Base-by-base conservation (phyloP, 176 grass and related monocot species). In the Raddia guianensis region DNA sequence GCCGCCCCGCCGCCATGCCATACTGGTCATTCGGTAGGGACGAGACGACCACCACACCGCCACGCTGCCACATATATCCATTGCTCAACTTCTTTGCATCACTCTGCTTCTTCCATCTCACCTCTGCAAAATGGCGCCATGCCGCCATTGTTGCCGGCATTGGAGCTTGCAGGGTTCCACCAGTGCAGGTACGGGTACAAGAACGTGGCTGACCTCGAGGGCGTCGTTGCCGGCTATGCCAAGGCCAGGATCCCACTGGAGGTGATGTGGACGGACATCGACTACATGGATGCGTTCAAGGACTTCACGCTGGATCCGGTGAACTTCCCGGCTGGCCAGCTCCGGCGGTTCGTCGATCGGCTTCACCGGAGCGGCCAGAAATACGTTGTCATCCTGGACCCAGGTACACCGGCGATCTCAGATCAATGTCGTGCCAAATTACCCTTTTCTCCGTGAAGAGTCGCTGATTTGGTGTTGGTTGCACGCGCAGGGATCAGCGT, bases 201-300 rank as follows among this genome's bases (percentile, higher is more conserved):
- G 62, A 91, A 92, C 67, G 15, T 98, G 51, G 42, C 80, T 15
- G 87, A 94, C 82, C 35, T 98, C 0, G 81, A 98, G 60, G 69
- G 83, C 15, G 95, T 98, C 7, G 92, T 98, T 2, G 87, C 80
- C 62, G 86, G 92, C 40, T 98, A 98, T 47, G 92, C 91, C 32
- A 74, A 80, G 65, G 95, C 90, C 57, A 74, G 74, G 84, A 91
- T 98, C 32, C 95, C 95, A 6, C 63, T 98, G 14, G 95, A 98
- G 80, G 92, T 94, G 9, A 98, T 98, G 95, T 98, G 95, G 95
- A 91, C 90, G 12, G 92, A 98, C 83, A 98, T 98, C 21, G 95
- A 98, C 78, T 87, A 98, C 92, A 98, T 98, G 95, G 83, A 98
- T 68, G 83, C 60, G 10, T 94, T 21, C 87, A 87, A 94, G 80